Evolutionary conservation across 1,139 yeast species (phyloP), one percentile per base, ranked within the genome.

Genomic region (Blastobotrys ciferrii): DNA sequence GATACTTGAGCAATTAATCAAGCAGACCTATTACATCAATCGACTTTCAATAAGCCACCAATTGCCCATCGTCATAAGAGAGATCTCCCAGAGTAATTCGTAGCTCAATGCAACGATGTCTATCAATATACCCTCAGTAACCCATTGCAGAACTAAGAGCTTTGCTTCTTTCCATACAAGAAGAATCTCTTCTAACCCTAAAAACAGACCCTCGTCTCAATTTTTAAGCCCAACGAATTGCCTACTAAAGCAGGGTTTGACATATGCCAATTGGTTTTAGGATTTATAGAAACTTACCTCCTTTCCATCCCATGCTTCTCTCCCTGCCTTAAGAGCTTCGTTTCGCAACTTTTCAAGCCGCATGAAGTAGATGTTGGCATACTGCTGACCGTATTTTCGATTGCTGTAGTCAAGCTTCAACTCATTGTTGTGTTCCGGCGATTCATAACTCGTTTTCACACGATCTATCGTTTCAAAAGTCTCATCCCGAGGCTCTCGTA

Each of bases 291-390:
- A n/a, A 13, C 42, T 42, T 31, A 73, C 57, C 78, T 63, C 53
- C 56, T 61, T 53, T 37, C 75, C 60, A 25, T 70, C 69, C 86
- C 87, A 81, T 49, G 74, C 73, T 47, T 62, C 60, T 2, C 63
- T 58, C 5, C 81, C 82, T 49, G 74, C 75, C 33, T 70, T 69
- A 52, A 73, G 68, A 0, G 84, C 81, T 42, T 86, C 68, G 4
- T 76, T 73, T 58, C 80, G 77, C 49, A 88, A 72, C 43, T 65
- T 66, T 14, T 70, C 68, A 31, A 86, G 72, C 35, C 97, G 72
- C 58, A 80, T 73, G 58, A 78, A 84, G 64, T 91, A 91, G 68
- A 88, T 73, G 41, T 82, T 73, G 51, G 82, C 87, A 67, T 81
- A 91, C 66, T 91, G 98, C 38, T 77, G 75, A 30, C 75, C 77